Evolutionary conservation across 2,329 filamentous ascomycete genomes (phyloP).

Genomic region (Fusarium sacchari): DNA sequence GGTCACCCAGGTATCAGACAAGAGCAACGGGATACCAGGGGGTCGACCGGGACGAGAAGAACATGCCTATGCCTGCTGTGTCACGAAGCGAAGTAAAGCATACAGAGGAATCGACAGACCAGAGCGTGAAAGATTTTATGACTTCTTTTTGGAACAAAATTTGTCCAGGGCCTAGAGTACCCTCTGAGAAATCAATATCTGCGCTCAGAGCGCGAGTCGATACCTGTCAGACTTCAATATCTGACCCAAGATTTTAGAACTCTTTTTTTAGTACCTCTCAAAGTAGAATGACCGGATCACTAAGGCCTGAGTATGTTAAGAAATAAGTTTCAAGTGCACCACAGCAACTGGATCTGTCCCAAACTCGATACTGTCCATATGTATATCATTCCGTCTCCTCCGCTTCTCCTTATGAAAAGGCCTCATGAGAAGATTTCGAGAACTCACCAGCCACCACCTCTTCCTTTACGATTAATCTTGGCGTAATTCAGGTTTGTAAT

Average conservation of each 20-base stretch:
- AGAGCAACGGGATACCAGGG: neutral
- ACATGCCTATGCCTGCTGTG: too few species aligned
- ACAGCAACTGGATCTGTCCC: neutral
- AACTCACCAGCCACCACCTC: accelerated
- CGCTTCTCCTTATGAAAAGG: too few species aligned
- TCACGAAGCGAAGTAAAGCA: neutral
- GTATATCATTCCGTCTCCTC: neutral
- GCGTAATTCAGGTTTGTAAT: neutral
- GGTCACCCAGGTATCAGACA: neutral
- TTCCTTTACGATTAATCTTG: neutral
- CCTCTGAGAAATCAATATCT: too few species aligned
- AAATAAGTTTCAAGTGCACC: neutral
- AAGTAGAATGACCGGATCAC: neutral
- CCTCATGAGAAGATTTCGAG: too few species aligned
- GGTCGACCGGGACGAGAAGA: neutral
- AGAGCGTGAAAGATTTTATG: neutral
- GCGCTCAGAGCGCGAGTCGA: neutral
- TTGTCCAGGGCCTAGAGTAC: neutral
- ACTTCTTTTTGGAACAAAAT: neutral
- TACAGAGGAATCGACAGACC: neutral
- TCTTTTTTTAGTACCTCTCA: neutral
- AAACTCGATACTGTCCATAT: neutral
- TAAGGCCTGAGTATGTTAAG: neutral
- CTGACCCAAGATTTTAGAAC: neutral
- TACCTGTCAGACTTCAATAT: neutral